phyloP scores from a whole-genome alignment of 495 filamentous ascomycete genomes.

The Aspergillus sclerotiicarbonarius region DNA sequence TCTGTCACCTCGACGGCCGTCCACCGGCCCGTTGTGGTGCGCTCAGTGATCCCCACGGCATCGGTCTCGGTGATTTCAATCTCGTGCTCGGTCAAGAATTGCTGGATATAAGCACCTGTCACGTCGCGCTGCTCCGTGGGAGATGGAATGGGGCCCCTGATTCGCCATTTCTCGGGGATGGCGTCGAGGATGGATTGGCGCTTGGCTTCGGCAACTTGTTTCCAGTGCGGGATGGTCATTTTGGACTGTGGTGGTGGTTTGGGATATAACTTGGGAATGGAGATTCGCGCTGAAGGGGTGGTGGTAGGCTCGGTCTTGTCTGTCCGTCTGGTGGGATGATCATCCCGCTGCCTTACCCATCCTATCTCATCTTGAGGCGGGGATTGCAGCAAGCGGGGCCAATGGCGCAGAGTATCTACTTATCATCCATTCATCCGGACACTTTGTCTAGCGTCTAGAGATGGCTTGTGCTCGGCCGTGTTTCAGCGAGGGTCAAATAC shows the following conservation, averaged over 20 bases:
- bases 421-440: no score
- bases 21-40: slow-evolving; percentile 47
- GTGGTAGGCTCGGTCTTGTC: not conserved
- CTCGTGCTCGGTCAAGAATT: slow-evolving; percentile 54
- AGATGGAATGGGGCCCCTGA: slow-evolving; percentile 47
- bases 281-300: not conserved
- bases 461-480: no score
- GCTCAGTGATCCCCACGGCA: slow-evolving; percentile 46
- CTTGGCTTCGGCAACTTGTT: slow-evolving; percentile 47
- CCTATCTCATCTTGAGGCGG: no score
- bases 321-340: no score
- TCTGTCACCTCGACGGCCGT: slow-evolving; percentile 49
- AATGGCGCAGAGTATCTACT: no score
- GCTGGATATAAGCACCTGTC: slow-evolving; percentile 58
- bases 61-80: slow-evolving; percentile 57
- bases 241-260: not conserved
- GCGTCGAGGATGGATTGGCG: slow-evolving; percentile 49
- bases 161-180: slow-evolving; percentile 58
- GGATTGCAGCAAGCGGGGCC: no score
- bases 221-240: slow-evolving; percentile 35
- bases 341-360: no score
- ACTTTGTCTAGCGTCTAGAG: no score
- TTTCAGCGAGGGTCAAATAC: no score
- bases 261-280: not conserved
- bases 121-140: slow-evolving; percentile 56